Base-by-base conservation (phyloP, 2,329 filamentous ascomycete species). In the Rhinocladiella similis region DNA sequence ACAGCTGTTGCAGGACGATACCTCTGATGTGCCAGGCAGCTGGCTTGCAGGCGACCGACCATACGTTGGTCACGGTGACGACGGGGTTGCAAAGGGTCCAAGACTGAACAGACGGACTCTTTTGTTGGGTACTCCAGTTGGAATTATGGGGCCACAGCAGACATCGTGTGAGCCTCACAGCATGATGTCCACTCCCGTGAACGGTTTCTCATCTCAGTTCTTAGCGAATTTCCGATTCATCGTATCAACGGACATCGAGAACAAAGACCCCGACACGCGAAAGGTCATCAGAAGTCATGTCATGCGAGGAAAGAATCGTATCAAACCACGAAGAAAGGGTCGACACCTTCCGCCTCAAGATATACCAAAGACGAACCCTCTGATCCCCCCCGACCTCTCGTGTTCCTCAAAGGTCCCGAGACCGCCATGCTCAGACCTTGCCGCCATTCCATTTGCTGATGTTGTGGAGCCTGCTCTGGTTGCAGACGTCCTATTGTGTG, bases 281-380 rank as follows among this genome's bases (percentile, higher is more conserved):
- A 73, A 70, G 61, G 56, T 73, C 38, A 75, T 75, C 60, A 68
- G 72, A 46, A 72, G 70, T 56, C 70, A 74, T 68, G 74, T 76
- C 1, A 77, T 77, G 75, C 66, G 69, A 14, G 75, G 74, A 4
- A 77, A 74, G 60, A 77, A 77, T 52, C 64, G 64, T 29, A 71
- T 70, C 9, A 72, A 66, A 49, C 39, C 50, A 18, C 60, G 62
- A 18, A 49, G 48, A 18, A 20, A 42, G 16, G 39, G 10, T 18
- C 39, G n/a, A 16, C 39, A 42, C 7, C 16, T 42, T 16, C 6
- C 5, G 20, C 13, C 20, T 33, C 39, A 56, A 46, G 48, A 47
- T 29, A 18, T 33, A 9, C 29, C 35, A 42, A 43, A 41, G 33
- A 9, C 19, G 22, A 13, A 33, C 39, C 13, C 29, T 33, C 22